Evolutionary conservation across 2,329 filamentous ascomycete species (phyloP).

Genomic region (Aspergillus intermedius): DNA sequence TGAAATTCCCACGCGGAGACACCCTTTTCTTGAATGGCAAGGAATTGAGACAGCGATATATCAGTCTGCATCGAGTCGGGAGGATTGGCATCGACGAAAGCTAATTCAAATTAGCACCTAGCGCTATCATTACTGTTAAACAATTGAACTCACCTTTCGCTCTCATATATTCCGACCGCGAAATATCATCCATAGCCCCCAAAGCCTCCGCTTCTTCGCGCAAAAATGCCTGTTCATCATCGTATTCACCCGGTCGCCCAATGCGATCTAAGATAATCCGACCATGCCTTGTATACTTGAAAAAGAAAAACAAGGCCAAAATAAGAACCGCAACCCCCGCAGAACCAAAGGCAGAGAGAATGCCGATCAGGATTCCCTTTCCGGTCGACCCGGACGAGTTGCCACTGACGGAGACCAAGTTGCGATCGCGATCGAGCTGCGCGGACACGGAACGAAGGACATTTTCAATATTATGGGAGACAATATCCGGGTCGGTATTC

Average conservation of each 20-base stretch:
- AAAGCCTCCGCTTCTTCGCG: slow-evolving; percentile 92
- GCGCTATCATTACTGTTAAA: background rate
- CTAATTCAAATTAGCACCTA: slow-evolving; percentile 42
- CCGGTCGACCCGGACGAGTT: slow-evolving; percentile 50
- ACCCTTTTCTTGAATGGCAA: slow-evolving; percentile 98
- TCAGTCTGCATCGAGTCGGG: slow-evolving; percentile 94
- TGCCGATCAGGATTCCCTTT: slow-evolving; percentile 84
- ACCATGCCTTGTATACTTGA: slow-evolving; percentile 79
- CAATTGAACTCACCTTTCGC: slow-evolving; percentile 67
- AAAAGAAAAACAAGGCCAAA: slow-evolving; percentile 81
- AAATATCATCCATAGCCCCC: slow-evolving; percentile 90
- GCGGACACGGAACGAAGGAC: slow-evolving; percentile 21
- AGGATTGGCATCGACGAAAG: slow-evolving; percentile 88
- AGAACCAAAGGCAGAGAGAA: slow-evolving; percentile 89
- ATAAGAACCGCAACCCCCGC: slow-evolving; percentile 76
- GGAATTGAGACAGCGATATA: slow-evolving; percentile 93
- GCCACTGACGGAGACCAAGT: slow-evolving; percentile 28
- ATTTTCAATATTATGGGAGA: slow-evolving; percentile 35
- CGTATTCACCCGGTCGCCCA: slow-evolving; percentile 88
- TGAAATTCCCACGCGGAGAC: slow-evolving; percentile 99
- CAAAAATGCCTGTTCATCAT: slow-evolving; percentile 92
- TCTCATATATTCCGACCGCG: slow-evolving; percentile 81
- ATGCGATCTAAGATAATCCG: slow-evolving; percentile 91
- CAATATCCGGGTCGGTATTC: slow-evolving; percentile 8
- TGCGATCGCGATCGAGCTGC: slow-evolving; percentile 13